Evolutionary conservation across 148 eudicot species (phyloP).

Genomic region (Simmondsia chinensis): DNA sequence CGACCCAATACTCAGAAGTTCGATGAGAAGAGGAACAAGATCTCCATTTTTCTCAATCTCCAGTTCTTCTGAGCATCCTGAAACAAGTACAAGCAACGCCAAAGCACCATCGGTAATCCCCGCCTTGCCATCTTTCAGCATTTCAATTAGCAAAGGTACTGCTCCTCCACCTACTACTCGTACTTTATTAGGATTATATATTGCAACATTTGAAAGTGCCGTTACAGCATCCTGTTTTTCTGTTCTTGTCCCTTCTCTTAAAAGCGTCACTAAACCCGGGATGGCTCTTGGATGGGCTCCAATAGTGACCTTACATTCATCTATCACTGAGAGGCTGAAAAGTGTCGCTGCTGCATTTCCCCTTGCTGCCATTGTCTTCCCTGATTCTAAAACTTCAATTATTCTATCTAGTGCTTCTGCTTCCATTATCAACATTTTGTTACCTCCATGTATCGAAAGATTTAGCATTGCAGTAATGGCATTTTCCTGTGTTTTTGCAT

Average conservation of each 20-base stretch:
- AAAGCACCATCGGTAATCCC: slow-evolving; percentile 60
- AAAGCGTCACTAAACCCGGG: slow-evolving; percentile 25
- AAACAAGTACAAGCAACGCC: slow-evolving; percentile 34
- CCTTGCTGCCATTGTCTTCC: slow-evolving; percentile 45
- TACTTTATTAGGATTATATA: slow-evolving; percentile 21
- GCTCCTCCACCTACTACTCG: slow-evolving; percentile 29
- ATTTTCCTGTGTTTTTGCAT: slow-evolving; percentile 51
- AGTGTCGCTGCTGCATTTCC: slow-evolving; percentile 65
- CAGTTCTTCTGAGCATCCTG: slow-evolving; percentile 41
- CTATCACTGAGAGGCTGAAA: slow-evolving; percentile 40
- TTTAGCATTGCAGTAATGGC: slow-evolving; percentile 54
- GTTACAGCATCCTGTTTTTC: slow-evolving; percentile 57
- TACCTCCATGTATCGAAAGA: slow-evolving; percentile 47
- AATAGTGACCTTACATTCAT: slow-evolving; percentile 38
- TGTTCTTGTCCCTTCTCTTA: slow-evolving; percentile 31
- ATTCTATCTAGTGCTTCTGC: slow-evolving; percentile 38
- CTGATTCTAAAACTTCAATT: slow-evolving; percentile 26
- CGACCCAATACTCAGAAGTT: slow-evolving; percentile 42
- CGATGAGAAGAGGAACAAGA: slow-evolving; percentile 34
- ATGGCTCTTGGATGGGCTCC: slow-evolving; percentile 39
- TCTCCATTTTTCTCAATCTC: slow-evolving; percentile 29
- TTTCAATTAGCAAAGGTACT: slow-evolving; percentile 38
- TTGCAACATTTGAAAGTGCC: slow-evolving; percentile 42
- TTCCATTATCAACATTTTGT: slow-evolving; percentile 40
- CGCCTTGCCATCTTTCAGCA: slow-evolving; percentile 47